These are phyloP conservation scores for Rhodamnia rubescens DNA, from an alignment of 345 rosid genomes.

Conservation along the genomic window DNA sequence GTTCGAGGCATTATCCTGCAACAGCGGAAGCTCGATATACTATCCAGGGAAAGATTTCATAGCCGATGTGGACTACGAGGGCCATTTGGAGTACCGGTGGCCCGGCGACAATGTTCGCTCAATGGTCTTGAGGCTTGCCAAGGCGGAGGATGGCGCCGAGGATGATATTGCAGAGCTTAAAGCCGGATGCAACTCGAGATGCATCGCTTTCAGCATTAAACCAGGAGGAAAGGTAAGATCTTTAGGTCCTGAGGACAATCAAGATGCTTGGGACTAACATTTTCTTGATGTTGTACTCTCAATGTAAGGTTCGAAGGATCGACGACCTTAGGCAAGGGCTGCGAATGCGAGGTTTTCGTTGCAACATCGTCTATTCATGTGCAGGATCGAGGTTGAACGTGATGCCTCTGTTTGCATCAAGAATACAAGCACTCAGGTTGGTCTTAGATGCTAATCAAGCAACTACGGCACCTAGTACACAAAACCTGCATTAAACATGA, in stretches of 20 bases:
- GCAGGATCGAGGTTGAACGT: constrained; percentile 62
- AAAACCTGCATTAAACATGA: not conserved
- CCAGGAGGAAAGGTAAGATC: constrained; percentile 53
- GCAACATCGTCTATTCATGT: constrained; percentile 52
- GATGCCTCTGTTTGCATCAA: constrained; percentile 72
- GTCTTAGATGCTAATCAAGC: not conserved
- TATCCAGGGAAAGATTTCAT: constrained; percentile 76
- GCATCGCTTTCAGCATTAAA: constrained; percentile 53
- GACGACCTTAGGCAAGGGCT: constrained; percentile 70
- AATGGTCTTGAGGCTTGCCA: constrained; percentile 35
- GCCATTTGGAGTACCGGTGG: constrained; percentile 79
- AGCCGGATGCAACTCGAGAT: constrained; percentile 44
- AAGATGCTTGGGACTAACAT: not conserved
- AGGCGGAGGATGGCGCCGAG: constrained; percentile 36
- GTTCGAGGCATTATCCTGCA: constrained; percentile 79
- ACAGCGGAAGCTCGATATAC: constrained; percentile 72
- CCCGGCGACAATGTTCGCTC: constrained; percentile 70
- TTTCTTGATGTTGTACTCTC: not conserved
- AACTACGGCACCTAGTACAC: not conserved
- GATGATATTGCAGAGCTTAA: constrained; percentile 33
- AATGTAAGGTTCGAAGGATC: constrained; percentile 44
- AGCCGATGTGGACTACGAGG: constrained; percentile 60
- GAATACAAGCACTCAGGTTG: constrained; percentile 79
- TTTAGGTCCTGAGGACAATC: not conserved
- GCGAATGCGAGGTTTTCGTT: constrained; percentile 78